A percentile compares a stretch with the other conserved stretches of the same genome.
Conservation (phyloP, 2,329 filamentous ascomycete genomes). For the Ophiostoma sp. region DNA sequence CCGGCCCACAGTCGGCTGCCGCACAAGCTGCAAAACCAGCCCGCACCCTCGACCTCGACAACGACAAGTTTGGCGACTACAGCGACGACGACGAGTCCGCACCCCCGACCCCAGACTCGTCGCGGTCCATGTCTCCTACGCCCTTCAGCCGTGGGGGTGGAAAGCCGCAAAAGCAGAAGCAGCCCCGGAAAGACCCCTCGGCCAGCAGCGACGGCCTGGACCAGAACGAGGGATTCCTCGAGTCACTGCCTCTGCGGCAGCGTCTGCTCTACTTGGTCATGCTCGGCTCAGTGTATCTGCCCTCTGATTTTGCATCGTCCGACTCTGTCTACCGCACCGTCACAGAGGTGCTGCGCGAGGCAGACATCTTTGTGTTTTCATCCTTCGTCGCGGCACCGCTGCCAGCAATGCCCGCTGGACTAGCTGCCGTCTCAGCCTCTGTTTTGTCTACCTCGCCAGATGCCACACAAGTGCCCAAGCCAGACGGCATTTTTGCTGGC, state of each 20-base stretch:
- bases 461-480: not conserved
- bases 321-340: conserved; percentile 55
- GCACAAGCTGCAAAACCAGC: not conserved
- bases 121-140: conserved; percentile 43
- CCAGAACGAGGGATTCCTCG: conserved; percentile 32
- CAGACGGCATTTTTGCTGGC: conserved; percentile 38
- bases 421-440: not conserved
- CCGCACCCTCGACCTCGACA: conserved; percentile 44
- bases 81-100: conserved; percentile 52
- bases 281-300: conserved; percentile 43
- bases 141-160: conserved; percentile 25
- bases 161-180: conserved; percentile 35
- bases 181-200: conserved; percentile 13
- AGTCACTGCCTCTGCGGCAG: conserved; percentile 57
- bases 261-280: conserved; percentile 56
- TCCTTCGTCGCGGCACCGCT: conserved; percentile 40
- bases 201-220: conserved; percentile 26
- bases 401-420: not conserved
- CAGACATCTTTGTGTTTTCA: conserved; percentile 54
- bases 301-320: conserved; percentile 37
- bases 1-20: not conserved
- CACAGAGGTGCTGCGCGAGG: conserved; percentile 49
- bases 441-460: not conserved
- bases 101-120: conserved; percentile 42
- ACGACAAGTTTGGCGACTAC: conserved; percentile 56